Base-by-base conservation (phyloP, 768 basidiomycete species). In the Kwoniella sp. region DNA sequence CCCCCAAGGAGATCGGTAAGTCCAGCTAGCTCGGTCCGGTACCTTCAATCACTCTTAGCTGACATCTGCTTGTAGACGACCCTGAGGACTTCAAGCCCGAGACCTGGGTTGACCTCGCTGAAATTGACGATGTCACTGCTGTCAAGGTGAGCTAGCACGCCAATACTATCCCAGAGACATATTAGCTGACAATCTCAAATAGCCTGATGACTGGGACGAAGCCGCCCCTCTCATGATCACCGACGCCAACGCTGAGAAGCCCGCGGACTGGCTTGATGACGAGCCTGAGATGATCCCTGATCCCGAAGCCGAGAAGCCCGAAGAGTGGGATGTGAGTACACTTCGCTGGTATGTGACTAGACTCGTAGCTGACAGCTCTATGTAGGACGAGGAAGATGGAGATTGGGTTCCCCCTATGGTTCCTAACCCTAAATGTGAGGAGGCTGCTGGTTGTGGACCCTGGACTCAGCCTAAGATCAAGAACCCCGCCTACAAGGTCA, bases 181-280 rank as follows among this genome's bases (percentile, higher is more conserved):
- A n/a, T n/a, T n/a, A 59, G 59, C 62, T 71, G 57, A 66, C 10
- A 44, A 44, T 37, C 50, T 64, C 65, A 30, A 52, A 52, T 67
- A 88, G 90, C 95, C 95, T 53, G 90, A 83, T 1, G 96, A 98
- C 81, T 99, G 96, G 96, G 92, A 99, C 77, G 96, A 99, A 83
- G 90, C 89, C 52, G 93, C 91, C 49, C 95, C 96, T 1, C 90
- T 91, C 72, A 90, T 94, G 79, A 90, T 99, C 72, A 82, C 83
- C 57, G 96, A 99, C 71, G 87, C 87, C 72, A 89, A 91, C 12
- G 94, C 92, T 5, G 84, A 81, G 64, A 94, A 90, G 83, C 96
- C 96, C 30, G 92, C 89, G 65, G 94, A 90, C 72, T 99, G 96
- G 96, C 87, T 99, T 62, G 92, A 90, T 65, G 82, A 96, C 60